Conservation (phyloP, 768 basidiomycete species). For the Termitomyces sp. region DNA sequence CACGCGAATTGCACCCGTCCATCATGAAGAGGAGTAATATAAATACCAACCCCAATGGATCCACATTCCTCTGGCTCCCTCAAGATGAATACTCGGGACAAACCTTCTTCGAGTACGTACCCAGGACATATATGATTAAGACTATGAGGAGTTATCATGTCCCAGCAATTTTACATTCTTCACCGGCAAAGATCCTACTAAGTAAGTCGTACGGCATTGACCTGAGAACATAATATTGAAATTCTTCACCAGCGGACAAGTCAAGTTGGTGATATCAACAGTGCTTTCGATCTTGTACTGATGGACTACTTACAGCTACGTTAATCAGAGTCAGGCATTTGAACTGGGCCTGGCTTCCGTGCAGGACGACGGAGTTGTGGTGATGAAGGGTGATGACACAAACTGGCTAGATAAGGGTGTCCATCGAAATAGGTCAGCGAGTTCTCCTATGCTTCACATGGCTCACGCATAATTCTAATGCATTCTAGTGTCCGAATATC, state of each 20-base stretch:
- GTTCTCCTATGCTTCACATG: neutral
- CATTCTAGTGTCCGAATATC: slow-evolving; percentile 63
- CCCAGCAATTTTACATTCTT: slow-evolving; percentile 55
- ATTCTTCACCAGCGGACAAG: slow-evolving; percentile 48
- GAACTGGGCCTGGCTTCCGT: slow-evolving; percentile 50
- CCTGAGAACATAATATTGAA: slow-evolving; percentile 11
- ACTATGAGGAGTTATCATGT: neutral
- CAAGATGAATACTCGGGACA: slow-evolving; percentile 62
- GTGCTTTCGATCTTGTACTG: slow-evolving; percentile 6
- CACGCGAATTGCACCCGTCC: slow-evolving; percentile 3
- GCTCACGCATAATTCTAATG: neutral
- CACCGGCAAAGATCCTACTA: slow-evolving; percentile 57
- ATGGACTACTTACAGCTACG: slow-evolving; percentile 42
- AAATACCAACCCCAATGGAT: slow-evolving; percentile 38
- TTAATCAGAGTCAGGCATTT: slow-evolving; percentile 50
- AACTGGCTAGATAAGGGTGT: slow-evolving; percentile 46
- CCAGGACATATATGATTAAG: neutral
- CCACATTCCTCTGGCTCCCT: slow-evolving; percentile 58
- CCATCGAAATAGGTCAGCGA: slow-evolving; percentile 53
- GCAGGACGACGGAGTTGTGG: slow-evolving; percentile 48
- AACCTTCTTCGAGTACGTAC: slow-evolving; percentile 66
- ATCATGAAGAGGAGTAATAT: slow-evolving; percentile 21
- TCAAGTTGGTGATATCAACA: slow-evolving; percentile 43
- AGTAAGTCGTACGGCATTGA: slow-evolving; percentile 33
- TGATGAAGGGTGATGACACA: slow-evolving; percentile 76